phyloP scores from a whole-genome alignment of 495 filamentous ascomycete species.

The Penicillium paradoxum region DNA sequence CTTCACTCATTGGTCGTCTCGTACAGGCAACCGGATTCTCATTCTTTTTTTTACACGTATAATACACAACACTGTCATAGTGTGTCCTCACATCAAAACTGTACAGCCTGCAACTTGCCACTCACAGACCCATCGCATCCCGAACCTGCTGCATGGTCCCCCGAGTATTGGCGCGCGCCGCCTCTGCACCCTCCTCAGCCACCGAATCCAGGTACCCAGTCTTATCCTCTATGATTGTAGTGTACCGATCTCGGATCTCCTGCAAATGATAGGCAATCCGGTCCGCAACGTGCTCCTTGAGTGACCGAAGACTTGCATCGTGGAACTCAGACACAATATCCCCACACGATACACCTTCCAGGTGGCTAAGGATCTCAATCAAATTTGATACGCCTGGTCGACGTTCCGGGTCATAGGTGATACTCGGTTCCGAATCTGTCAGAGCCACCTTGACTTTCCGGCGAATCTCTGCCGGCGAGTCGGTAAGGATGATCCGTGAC shows the following conservation, averaged over 20 bases:
- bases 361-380: slow-evolving; percentile 66
- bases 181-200: slow-evolving; percentile 52
- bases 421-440: slow-evolving; percentile 62
- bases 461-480: slow-evolving; percentile 53
- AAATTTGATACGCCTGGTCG: slow-evolving; percentile 87
- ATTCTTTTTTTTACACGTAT: no score
- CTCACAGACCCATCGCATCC: slow-evolving; percentile 55
- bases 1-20: no score
- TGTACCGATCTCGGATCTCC: slow-evolving; percentile 58
- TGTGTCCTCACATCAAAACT: neutral
- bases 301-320: slow-evolving; percentile 47
- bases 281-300: slow-evolving; percentile 62
- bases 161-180: slow-evolving; percentile 60
- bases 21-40: no score
- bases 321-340: slow-evolving; percentile 53
- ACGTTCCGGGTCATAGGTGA: slow-evolving; percentile 64
- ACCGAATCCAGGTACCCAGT: slow-evolving; percentile 54
- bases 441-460: slow-evolving; percentile 65
- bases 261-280: slow-evolving; percentile 51
- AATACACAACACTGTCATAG: neutral
- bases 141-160: slow-evolving; percentile 62
- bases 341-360: slow-evolving; percentile 48
- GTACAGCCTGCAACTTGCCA: neutral
- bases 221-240: slow-evolving; percentile 43
- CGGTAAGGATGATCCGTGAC: slow-evolving; percentile 79